Percentiles rank a stretch among this genome's conserved stretches.
Evolutionary conservation across 2,329 filamentous ascomycete genomes (phyloP).

Genomic region (Fusarium sp.): DNA sequence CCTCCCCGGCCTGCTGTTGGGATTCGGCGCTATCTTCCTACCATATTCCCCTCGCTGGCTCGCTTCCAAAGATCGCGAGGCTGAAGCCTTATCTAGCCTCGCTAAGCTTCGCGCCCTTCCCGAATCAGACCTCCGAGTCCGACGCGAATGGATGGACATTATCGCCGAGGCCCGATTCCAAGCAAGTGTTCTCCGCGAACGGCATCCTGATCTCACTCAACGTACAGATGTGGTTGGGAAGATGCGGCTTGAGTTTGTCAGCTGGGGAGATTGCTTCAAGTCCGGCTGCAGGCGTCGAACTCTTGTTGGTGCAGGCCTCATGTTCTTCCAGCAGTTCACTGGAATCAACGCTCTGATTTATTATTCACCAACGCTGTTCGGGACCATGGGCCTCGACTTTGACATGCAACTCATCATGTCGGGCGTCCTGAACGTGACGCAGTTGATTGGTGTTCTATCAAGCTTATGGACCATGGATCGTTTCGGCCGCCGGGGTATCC

Average conservation of each 20-base stretch:
- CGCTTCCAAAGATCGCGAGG: slow-evolving; percentile 39
- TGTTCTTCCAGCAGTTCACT: slow-evolving; percentile 64
- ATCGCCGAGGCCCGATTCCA: slow-evolving; percentile 42
- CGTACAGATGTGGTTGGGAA: slow-evolving; percentile 45
- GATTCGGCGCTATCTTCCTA: slow-evolving; percentile 39
- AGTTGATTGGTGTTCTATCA: slow-evolving; percentile 52
- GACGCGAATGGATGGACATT: slow-evolving; percentile 42
- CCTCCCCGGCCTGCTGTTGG: slow-evolving; percentile 41
- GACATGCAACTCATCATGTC: slow-evolving; percentile 49
- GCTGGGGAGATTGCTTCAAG: slow-evolving; percentile 62
- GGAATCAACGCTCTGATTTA: slow-evolving; percentile 61
- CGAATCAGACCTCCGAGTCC: slow-evolving; percentile 32
- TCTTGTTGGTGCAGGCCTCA: slow-evolving; percentile 59
- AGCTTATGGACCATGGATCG: slow-evolving; percentile 56
- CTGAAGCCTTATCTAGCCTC: slow-evolving; percentile 39
- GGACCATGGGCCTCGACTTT: slow-evolving; percentile 59
- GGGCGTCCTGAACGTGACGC: slow-evolving; percentile 46
- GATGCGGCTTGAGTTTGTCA: slow-evolving; percentile 58
- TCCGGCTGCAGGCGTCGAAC: slow-evolving; percentile 58
- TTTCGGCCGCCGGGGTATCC: slow-evolving; percentile 42
- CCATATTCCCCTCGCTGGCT: slow-evolving; percentile 46
- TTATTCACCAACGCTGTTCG: slow-evolving; percentile 69
- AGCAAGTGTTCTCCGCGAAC: slow-evolving; percentile 44
- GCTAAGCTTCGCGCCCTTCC: slow-evolving; percentile 40
- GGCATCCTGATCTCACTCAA: slow-evolving; percentile 50